phyloP scores from a whole-genome alignment of 2,329 filamentous ascomycete species.

The Venturia asperata region DNA sequence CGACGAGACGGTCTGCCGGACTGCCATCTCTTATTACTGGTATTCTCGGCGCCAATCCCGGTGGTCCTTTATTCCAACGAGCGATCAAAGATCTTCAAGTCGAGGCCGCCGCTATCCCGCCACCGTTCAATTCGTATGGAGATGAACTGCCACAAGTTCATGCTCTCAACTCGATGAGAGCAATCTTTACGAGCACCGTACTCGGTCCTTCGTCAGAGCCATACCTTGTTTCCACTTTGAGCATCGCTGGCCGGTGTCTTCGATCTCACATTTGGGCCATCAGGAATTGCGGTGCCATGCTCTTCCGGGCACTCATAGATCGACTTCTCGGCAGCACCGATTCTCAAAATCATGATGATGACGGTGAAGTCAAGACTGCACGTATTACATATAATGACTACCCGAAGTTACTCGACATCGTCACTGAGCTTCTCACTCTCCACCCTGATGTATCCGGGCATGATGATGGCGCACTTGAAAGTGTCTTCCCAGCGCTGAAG shows the following conservation, averaged over 20 bases:
- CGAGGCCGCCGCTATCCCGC: slow-evolving; percentile 52
- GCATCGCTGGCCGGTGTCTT: slow-evolving; percentile 53
- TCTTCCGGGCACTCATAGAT: slow-evolving; percentile 80
- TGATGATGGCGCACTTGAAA: slow-evolving; percentile 27
- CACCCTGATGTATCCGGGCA: background rate
- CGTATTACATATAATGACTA: slow-evolving; percentile 65
- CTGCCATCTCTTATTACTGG: slow-evolving; percentile 82
- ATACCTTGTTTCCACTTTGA: slow-evolving; percentile 65
- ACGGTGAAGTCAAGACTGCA: slow-evolving; percentile 37
- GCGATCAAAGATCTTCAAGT: slow-evolving; percentile 57
- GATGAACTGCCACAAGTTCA: slow-evolving; percentile 53
- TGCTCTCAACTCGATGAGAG: slow-evolving; percentile 86
- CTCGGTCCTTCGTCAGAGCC: slow-evolving; percentile 65
- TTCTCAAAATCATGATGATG: slow-evolving; percentile 49
- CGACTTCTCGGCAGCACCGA: slow-evolving; percentile 68
- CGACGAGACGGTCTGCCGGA: slow-evolving; percentile 83
- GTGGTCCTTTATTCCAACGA: slow-evolving; percentile 50
- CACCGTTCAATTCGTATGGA: slow-evolving; percentile 31
- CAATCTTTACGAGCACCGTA: slow-evolving; percentile 78
- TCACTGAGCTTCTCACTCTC: slow-evolving; percentile 47
- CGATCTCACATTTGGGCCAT: slow-evolving; percentile 62
- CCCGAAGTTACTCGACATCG: slow-evolving; percentile 55
- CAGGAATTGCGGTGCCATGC: slow-evolving; percentile 83
- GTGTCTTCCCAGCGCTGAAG: slow-evolving; percentile 76
- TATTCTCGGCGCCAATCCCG: slow-evolving; percentile 61